phyloP scores from a whole-genome alignment of 306 rosid genomes.

The Morella rubra region DNA sequence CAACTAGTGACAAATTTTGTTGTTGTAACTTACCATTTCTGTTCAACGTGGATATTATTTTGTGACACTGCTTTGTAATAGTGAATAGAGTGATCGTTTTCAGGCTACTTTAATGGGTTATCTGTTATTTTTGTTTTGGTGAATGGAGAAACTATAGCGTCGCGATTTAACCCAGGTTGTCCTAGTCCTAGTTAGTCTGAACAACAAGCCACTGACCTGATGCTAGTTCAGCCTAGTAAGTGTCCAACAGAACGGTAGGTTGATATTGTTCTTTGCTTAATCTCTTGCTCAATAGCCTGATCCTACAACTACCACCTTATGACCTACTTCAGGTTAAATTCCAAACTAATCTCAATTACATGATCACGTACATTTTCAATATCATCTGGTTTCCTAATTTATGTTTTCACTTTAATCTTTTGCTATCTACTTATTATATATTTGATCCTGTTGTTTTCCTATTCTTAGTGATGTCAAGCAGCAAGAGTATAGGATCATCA shows the following conservation, averaged over 20 bases:
- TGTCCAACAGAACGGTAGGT: background rate
- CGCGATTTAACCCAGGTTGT: no score
- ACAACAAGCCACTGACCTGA: no score
- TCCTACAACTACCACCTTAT: conserved; percentile 23
- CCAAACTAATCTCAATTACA: background rate
- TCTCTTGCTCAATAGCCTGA: conserved; percentile 24
- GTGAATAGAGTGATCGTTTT: background rate
- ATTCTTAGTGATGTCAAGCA: conserved; percentile 46
- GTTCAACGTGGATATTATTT: conserved; percentile 6
- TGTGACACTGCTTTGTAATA: background rate
- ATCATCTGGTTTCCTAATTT: background rate
- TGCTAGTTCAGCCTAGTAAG: background rate
- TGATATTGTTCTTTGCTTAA: conserved; percentile 65
- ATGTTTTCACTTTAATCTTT: background rate
- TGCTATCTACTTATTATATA: background rate
- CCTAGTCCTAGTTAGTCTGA: no score
- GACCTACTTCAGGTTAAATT: conserved; percentile 45
- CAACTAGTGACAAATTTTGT: conserved; percentile 12
- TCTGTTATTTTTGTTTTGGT: no score
- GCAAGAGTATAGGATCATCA: conserved; percentile 38
- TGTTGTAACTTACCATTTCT: conserved; percentile 13
- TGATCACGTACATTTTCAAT: no score
- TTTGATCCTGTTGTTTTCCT: background rate
- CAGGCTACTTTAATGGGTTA: no score
- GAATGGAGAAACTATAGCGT: no score